Evolutionary conservation across 371 early-diverging fungal species (phyloP), one percentile per base, ranked within the genome.

Genomic region (Chytridium lagenaria): DNA sequence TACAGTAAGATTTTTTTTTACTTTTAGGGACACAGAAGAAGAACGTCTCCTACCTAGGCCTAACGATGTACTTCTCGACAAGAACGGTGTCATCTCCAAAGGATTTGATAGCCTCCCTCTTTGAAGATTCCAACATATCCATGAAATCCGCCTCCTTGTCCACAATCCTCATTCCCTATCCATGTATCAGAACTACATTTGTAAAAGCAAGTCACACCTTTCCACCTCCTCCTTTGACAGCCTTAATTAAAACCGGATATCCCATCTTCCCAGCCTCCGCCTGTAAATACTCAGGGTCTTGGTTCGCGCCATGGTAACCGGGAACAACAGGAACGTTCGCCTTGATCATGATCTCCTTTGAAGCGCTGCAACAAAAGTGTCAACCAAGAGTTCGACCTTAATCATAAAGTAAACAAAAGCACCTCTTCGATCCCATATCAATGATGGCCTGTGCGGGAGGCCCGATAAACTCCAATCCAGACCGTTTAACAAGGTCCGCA

Each of bases 181-280:
- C 31, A 37, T 5, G 23, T 22, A 74, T 19, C 44, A n/a, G 30
- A 59, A 28, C 1, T 37, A 34, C 38, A 28, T 0, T 3, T 38
- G 30, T 50, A n/a, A n/a, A n/a, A n/a, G 22, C 7, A 38, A n/a
- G 15, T 49, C 65, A 50, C 57, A 87, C 95, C 83, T 97, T 97
- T 67, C 99, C 99, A 75, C 99, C 99, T 40, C 99, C 99, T 50
- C 98, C 98, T 77, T 93, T 92, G 61, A 93, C 88, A 5, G 96
- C 97, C 86, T 99, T 99, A 82, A 97, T 94, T 81, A 99, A 83
- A 22, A 98, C 94, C 0, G 98, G 98, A 83, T 94, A 95, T 7
- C 85, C 84, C 77, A 97, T 95, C 64, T 90, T 84, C 30, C 80
- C 89, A 1, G 96, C 94, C 80, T 93, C 86, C 34, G 85, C 84